Percentiles rank a stretch among this genome's conserved stretches.
These are phyloP conservation scores for Vanderwaltozyma verrucispora DNA, from an alignment of 805 yeast species.

Conservation along the genomic window DNA sequence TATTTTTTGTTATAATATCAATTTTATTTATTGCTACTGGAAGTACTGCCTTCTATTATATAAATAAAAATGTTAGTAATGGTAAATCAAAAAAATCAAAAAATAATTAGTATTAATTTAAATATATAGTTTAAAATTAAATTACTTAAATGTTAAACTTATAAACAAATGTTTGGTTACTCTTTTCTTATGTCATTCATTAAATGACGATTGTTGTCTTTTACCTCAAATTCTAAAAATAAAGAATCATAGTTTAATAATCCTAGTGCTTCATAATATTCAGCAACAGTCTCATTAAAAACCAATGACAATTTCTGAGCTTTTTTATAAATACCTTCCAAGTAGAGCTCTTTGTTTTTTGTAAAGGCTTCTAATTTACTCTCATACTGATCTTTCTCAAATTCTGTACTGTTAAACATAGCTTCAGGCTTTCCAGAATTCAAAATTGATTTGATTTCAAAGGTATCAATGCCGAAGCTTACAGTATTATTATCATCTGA, in stretches of 20 bases:
- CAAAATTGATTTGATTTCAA: no score
- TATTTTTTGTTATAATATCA: conserved; percentile 11
- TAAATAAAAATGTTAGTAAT: neutral
- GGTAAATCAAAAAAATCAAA: neutral
- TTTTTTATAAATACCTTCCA: conserved; percentile 9
- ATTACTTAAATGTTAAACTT: no score
- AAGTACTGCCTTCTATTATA: conserved; percentile 5
- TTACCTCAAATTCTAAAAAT: conserved; percentile 17
- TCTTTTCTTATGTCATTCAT: neutral
- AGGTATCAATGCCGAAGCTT: no score
- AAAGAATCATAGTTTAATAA: conserved; percentile 8
- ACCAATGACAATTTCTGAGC: conserved; percentile 8
- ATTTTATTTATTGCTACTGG: conserved; percentile 12
- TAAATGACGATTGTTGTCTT: conserved; percentile 1
- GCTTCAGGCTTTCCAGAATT: no score
- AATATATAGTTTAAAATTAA: no score
- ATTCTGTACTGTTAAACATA: no score
- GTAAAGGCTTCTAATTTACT: neutral
- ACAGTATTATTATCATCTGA: no score
- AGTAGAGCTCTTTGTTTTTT: conserved; percentile 5
- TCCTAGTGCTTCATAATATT: conserved; percentile 9
- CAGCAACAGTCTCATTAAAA: conserved; percentile 15
- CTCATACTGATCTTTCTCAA: no score
- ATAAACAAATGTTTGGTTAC: no score
- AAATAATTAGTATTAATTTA: neutral